phyloP scores from a whole-genome alignment of 176 grass and related monocot genomes.

The Oryza longistaminata region DNA sequence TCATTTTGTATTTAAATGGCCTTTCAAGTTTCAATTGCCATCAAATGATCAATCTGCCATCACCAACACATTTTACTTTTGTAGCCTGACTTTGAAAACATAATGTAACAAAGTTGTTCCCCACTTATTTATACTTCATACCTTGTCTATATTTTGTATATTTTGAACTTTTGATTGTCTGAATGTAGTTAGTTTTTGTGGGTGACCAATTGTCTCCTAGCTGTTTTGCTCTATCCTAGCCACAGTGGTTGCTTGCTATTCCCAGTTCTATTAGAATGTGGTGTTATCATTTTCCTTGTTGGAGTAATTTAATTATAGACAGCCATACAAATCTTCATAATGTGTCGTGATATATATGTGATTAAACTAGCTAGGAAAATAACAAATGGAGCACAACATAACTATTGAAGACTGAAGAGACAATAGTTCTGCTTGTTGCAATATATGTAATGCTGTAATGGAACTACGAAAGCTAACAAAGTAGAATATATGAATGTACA shows the following conservation, averaged over 20 bases:
- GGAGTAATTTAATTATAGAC: constrained; percentile 1
- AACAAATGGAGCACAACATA: not conserved
- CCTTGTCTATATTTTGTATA: not conserved
- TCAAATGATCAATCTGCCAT: not conserved
- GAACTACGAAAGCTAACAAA: constrained; percentile 3
- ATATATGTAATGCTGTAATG: not conserved
- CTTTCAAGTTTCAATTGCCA: constrained; percentile 4
- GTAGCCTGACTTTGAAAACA: not conserved
- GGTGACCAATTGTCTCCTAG: not conserved
- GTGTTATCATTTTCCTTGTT: not conserved
- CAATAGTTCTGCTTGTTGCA: not conserved
- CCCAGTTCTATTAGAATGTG: not conserved
- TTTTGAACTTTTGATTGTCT: not conserved
- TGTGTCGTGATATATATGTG: not conserved
- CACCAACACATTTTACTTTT: not conserved
- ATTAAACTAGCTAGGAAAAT: constrained; percentile 1
- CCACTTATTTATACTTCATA: not conserved
- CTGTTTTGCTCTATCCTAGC: not conserved
- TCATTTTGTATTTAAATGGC: not conserved
- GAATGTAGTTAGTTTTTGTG: not conserved
- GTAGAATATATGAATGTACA: not conserved
- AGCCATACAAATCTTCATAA: not conserved
- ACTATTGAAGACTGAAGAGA: not conserved
- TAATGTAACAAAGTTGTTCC: not conserved
- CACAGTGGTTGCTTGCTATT: not conserved